Conservation (phyloP, 2,329 filamentous ascomycete species). For the Microdochium paspali region DNA sequence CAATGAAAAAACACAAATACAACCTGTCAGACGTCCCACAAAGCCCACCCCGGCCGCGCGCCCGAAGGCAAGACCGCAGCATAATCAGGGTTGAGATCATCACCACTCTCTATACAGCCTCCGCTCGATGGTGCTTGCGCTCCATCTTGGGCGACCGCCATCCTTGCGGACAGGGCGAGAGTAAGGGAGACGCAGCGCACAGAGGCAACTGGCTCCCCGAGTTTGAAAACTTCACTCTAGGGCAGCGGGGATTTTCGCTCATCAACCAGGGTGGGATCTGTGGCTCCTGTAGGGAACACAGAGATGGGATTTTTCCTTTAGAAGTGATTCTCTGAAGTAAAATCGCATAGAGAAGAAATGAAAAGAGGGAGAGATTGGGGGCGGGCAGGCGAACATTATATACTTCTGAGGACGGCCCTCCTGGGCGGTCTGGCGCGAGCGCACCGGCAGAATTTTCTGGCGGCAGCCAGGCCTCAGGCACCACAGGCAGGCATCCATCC, state of each 20-base stretch:
- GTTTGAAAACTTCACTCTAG: slow-evolving; percentile 69
- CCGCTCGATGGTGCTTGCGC: slow-evolving; percentile 4
- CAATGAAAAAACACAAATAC: slow-evolving; percentile 46
- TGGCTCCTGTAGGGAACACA: slow-evolving; percentile 89
- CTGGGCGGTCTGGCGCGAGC: not conserved
- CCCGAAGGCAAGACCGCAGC: slow-evolving; percentile 64
- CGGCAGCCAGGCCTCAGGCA: not conserved
- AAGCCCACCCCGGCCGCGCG: slow-evolving; percentile 69
- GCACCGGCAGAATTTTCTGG: slow-evolving; percentile 1
- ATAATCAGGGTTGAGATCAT: slow-evolving; percentile 79
- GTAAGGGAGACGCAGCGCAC: slow-evolving; percentile 27
- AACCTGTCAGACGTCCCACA: slow-evolving; percentile 84
- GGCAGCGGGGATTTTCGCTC: slow-evolving; percentile 76
- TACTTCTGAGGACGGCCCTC: not conserved
- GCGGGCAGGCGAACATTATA: slow-evolving; percentile 1
- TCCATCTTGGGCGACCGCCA: slow-evolving; percentile 31
- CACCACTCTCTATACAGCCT: slow-evolving; percentile 76
- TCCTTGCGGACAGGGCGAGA: slow-evolving; percentile 53
- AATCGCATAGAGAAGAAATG: not conserved
- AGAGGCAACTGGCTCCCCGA: slow-evolving; percentile 26
- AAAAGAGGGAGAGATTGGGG: not conserved
- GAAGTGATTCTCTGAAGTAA: slow-evolving; percentile 75
- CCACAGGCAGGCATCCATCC: too few relatives aligned
- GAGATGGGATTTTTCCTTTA: slow-evolving; percentile 90
- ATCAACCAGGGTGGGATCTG: slow-evolving; percentile 95